Conservation (phyloP, 768 basidiomycete species). For the Boletus insuetus region DNA sequence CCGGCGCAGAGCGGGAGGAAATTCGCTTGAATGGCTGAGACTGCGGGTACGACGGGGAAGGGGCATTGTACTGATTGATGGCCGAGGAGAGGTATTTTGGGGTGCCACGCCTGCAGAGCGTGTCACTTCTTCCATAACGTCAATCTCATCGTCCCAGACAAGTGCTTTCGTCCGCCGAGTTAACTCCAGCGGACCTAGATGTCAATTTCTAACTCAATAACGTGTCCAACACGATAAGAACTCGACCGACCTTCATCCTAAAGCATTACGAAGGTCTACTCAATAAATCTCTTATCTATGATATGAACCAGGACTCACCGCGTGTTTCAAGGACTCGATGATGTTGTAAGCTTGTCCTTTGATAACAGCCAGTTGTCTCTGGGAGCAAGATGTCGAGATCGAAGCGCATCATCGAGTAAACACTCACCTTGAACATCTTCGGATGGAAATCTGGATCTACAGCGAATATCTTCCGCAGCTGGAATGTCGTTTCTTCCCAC, state of each 20-base stretch:
- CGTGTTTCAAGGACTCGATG: slow-evolving; percentile 76
- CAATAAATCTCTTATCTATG: neutral
- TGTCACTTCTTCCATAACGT: slow-evolving; percentile 55
- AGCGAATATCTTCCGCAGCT: slow-evolving; percentile 73
- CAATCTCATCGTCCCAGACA: slow-evolving; percentile 86
- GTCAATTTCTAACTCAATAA: slow-evolving; percentile 8
- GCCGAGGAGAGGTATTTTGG: slow-evolving; percentile 50
- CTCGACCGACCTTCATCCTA: slow-evolving; percentile 68
- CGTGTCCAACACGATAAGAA: neutral
- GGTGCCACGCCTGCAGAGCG: slow-evolving; percentile 33
- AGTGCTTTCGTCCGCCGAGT: slow-evolving; percentile 79
- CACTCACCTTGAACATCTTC: slow-evolving; percentile 78
- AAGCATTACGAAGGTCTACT: slow-evolving; percentile 1
- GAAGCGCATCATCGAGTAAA: neutral
- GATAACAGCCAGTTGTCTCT: slow-evolving; percentile 89
- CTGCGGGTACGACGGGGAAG: slow-evolving; percentile 52
- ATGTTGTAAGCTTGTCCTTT: slow-evolving; percentile 94
- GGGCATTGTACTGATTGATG: slow-evolving; percentile 63
- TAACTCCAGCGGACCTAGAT: slow-evolving; percentile 80
- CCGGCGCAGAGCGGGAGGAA: slow-evolving; percentile 69
- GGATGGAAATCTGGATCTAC: slow-evolving; percentile 86
- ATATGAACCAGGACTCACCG: slow-evolving; percentile 43
- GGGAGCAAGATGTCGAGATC: slow-evolving; percentile 4
- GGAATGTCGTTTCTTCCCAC: slow-evolving; percentile 87
- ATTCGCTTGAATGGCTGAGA: slow-evolving; percentile 59